Percentiles rank a stretch among this genome's conserved stretches.
Evolutionary conservation across 345 rosid genomes (phyloP).

Genomic region (Murraya koenigii): DNA sequence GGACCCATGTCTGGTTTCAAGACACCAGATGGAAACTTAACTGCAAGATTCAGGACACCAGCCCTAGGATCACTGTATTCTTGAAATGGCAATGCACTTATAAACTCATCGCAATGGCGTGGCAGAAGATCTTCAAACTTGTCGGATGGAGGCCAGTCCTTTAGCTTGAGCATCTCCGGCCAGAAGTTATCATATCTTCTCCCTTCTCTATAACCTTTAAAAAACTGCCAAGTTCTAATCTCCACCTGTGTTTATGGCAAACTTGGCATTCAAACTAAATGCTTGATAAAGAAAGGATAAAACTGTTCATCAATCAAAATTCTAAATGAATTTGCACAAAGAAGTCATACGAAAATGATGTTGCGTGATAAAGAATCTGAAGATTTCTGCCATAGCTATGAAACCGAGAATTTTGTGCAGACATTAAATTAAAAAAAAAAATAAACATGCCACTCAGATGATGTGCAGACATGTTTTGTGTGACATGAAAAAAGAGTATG

Average conservation of each 20-base stretch:
- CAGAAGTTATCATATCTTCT: conserved; percentile 68
- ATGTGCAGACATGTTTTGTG: background rate
- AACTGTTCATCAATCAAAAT: background rate
- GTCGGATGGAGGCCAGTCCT: conserved; percentile 98
- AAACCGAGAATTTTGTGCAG: background rate
- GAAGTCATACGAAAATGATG: background rate
- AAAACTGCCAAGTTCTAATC: conserved; percentile 60
- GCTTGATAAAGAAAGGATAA: background rate
- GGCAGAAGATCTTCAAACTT: conserved; percentile 83
- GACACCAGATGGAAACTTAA: conserved; percentile 56
- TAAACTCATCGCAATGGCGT: conserved; percentile 87
- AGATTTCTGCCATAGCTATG: background rate
- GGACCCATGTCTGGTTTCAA: conserved; percentile 93
- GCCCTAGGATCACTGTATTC: conserved; percentile 71
- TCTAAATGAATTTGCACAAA: background rate
- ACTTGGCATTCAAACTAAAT: conserved; percentile 5
- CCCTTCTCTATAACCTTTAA: conserved; percentile 77
- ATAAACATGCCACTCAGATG: background rate
- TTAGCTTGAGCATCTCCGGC: conserved; percentile 95
- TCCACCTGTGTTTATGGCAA: conserved; percentile 50
- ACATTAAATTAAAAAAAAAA: background rate
- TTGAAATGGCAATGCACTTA: conserved; percentile 76
- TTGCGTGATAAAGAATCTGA: background rate
- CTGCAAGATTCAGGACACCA: conserved; percentile 80
- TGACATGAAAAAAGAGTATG: background rate